phyloP scores from a whole-genome alignment of 2,329 filamentous ascomycete species.

The Ilyonectria robusta region DNA sequence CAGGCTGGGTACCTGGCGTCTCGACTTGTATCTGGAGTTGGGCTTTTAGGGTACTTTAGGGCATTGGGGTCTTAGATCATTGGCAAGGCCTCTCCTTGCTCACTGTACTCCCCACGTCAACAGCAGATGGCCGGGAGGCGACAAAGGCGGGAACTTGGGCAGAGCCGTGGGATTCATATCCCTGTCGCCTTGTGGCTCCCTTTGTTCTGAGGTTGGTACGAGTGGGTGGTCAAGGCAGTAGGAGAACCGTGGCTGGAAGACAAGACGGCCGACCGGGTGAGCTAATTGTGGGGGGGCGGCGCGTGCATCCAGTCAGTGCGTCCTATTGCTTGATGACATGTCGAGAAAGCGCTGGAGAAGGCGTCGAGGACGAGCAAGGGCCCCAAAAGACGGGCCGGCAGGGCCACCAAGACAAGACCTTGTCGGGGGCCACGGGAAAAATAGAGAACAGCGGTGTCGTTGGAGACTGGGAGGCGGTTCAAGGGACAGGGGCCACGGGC shows the following conservation, averaged over 20 bases:
- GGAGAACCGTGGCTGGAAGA: constrained; percentile 32
- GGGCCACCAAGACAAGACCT: constrained; percentile 14
- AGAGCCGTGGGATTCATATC: constrained; percentile 46
- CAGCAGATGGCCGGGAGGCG: constrained; percentile 31
- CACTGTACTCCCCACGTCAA: constrained; percentile 25
- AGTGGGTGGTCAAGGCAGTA: constrained; percentile 37
- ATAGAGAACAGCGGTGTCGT: constrained; percentile 26
- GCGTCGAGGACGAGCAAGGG: background rate
- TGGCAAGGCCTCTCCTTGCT: constrained; percentile 4
- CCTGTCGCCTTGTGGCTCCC: constrained; percentile 44
- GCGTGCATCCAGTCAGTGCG: constrained; percentile 28
- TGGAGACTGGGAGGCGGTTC: constrained; percentile 30
- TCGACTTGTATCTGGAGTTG: constrained; percentile 1
- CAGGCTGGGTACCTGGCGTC: background rate
- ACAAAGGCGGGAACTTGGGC: constrained; percentile 39
- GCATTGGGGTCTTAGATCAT: constrained; percentile 3
- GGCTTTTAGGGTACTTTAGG: background rate
- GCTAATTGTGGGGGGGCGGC: constrained; percentile 34
- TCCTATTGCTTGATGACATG: constrained; percentile 10
- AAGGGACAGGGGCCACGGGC: constrained; percentile 20
- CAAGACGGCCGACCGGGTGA: constrained; percentile 27
- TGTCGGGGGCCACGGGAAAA: constrained; percentile 2
- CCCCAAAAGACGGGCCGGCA: background rate
- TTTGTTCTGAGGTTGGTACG: constrained; percentile 33
- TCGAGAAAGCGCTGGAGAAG: background rate